These are phyloP conservation scores for Panaeolus papilionaceus DNA, from an alignment of 768 basidiomycete species.

Conservation along the genomic window DNA sequence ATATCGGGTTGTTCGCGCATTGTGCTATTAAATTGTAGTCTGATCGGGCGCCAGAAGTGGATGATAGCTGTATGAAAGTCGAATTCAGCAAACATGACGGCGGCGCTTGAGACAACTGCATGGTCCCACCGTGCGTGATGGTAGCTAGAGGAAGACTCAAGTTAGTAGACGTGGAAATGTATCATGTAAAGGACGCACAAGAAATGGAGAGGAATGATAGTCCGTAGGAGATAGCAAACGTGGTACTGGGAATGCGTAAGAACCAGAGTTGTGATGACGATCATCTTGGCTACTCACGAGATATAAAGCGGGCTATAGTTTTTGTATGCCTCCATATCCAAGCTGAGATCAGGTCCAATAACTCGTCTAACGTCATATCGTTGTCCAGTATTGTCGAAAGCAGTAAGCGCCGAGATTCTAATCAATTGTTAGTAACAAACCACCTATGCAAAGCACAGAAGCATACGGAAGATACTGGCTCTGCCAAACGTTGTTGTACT, in stretches of 20 bases:
- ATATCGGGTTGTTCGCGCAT: conserved; percentile 64
- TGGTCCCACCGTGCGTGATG: conserved; percentile 47
- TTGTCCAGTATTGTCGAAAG: conserved; percentile 66
- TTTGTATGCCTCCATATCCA: conserved; percentile 52
- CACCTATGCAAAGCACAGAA: not conserved
- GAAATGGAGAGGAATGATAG: conserved; percentile 71
- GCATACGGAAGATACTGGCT: conserved; percentile 64
- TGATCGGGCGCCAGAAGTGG: conserved; percentile 64
- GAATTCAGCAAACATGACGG: conserved; percentile 29
- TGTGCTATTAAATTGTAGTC: conserved; percentile 54
- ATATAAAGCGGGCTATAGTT: conserved; percentile 55
- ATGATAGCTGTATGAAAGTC: conserved; percentile 43
- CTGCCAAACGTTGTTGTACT: conserved; percentile 63
- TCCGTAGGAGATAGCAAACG: conserved; percentile 63
- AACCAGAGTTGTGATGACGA: not conserved
- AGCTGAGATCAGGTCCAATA: conserved; percentile 42
- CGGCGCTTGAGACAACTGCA: conserved; percentile 42
- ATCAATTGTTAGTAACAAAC: not conserved
- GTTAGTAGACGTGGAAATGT: not conserved
- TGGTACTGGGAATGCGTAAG: conserved; percentile 41
- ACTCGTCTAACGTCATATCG: conserved; percentile 51
- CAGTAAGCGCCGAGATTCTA: conserved; percentile 51
- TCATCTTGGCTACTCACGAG: conserved; percentile 40
- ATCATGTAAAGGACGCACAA: conserved; percentile 32
- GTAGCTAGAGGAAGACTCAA: conserved; percentile 38